Percentiles rank a stretch among this genome's conserved stretches.
These are phyloP conservation scores for Parachlorella kessleri DNA, from an alignment of 139 green algal genomes.

Conservation along the genomic window DNA sequence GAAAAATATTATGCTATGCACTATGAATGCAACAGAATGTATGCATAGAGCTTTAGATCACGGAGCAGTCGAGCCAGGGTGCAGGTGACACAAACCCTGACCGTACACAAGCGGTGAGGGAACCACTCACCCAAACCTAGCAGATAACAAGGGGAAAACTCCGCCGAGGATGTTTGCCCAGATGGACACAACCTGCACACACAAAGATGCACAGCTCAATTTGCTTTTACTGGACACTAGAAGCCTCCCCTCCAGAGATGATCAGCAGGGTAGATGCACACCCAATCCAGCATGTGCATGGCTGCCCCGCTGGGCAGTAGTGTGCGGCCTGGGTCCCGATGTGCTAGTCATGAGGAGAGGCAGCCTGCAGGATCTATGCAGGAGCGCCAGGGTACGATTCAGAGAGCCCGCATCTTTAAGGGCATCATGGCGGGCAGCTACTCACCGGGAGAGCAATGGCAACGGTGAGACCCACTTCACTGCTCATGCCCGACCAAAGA, in stretches of 20 bases:
- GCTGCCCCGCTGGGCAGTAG: neutral
- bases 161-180: slow-evolving; percentile 72
- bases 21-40: too few species aligned
- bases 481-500: slow-evolving; percentile 51
- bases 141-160: slow-evolving; percentile 59
- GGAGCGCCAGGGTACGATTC: too few species aligned
- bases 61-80: too few species aligned
- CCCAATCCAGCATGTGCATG: neutral
- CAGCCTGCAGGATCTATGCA: too few species aligned
- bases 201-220: neutral
- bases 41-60: too few species aligned
- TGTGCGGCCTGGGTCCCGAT: too few species aligned
- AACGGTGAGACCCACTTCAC: slow-evolving; percentile 52
- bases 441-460: slow-evolving; percentile 62
- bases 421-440: too few species aligned
- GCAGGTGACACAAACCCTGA: too few species aligned
- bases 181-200: slow-evolving; percentile 60
- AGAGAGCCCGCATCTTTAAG: too few species aligned
- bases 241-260: neutral
- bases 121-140: neutral
- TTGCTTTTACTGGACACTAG: neutral
- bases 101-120: neutral
- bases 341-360: too few species aligned
- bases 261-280: neutral
- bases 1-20: too few species aligned